Evolutionary conservation across 148 eudicot species (phyloP).

Genomic region (Rhododendron williamsianum): DNA sequence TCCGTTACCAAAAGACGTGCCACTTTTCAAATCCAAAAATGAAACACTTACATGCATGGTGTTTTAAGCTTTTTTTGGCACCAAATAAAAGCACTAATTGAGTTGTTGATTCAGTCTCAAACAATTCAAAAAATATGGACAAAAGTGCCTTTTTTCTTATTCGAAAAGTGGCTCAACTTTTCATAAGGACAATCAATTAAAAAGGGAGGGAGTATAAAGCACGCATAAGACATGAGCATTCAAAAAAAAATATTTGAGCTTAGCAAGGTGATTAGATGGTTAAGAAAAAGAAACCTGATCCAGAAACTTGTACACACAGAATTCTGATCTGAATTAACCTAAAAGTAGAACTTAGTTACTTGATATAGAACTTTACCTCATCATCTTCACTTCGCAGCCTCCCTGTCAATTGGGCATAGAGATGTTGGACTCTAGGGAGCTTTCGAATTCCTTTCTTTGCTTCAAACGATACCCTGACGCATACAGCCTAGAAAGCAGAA

Average conservation of each 20-base stretch:
- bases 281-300: not conserved
- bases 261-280: not conserved
- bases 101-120: not conserved
- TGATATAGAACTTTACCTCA: constrained; percentile 48
- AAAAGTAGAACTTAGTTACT: not conserved
- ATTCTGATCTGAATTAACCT: not conserved
- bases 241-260: not conserved
- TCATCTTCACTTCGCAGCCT: constrained; percentile 78
- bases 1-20: too few species aligned
- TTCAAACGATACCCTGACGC: constrained; percentile 54
- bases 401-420: constrained; percentile 71
- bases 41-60: not conserved
- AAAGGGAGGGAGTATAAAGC: too few species aligned
- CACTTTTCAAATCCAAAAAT: not conserved
- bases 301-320: not conserved
- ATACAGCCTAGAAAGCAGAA: constrained; percentile 49
- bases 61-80: not conserved
- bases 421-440: constrained; percentile 91
- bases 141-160: not conserved
- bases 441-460: constrained; percentile 81
- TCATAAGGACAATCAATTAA: too few species aligned
- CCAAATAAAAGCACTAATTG: not conserved
- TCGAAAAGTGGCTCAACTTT: too few species aligned
- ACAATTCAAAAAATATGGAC: too few species aligned
- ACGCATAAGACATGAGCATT: not conserved